Percentiles rank a stretch among this genome's conserved stretches.
These are phyloP conservation scores for Beverwykella pulmonaria DNA, from an alignment of 495 filamentous ascomycete species.

Conservation along the genomic window DNA sequence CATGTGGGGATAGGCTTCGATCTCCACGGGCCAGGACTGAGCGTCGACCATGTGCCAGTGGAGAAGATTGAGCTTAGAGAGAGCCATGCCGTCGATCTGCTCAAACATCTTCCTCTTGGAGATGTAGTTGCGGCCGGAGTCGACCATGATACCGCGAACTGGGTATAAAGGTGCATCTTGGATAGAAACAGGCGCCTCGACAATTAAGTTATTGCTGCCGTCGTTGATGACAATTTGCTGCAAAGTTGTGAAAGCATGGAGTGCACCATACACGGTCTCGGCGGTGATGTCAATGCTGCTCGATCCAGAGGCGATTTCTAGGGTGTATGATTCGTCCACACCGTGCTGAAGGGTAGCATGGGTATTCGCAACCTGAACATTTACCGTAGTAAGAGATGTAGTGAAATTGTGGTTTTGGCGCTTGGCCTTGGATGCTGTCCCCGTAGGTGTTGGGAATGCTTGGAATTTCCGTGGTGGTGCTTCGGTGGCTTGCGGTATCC, in stretches of 20 bases:
- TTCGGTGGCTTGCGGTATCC: conserved; percentile 57
- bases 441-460: conserved; percentile 51
- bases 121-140: conserved; percentile 64
- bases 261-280: conserved; percentile 57
- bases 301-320: conserved; percentile 49
- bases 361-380: conserved; percentile 50
- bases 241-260: conserved; percentile 64
- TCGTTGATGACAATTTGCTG: conserved; percentile 51
- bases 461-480: conserved; percentile 53
- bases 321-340: conserved; percentile 62
- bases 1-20: conserved; percentile 57
- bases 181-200: conserved; percentile 46
- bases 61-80: conserved; percentile 62
- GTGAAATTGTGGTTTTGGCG: conserved; percentile 33
- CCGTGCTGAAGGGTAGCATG: conserved; percentile 55
- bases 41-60: conserved; percentile 62
- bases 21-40: conserved; percentile 55
- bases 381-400: conserved; percentile 39
- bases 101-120: conserved; percentile 55
- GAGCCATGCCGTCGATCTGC: conserved; percentile 57
- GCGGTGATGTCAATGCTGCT: conserved; percentile 51
- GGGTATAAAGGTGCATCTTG: conserved; percentile 53
- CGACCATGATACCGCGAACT: conserved; percentile 57
- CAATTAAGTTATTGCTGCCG: conserved; percentile 46
- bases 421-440: conserved; percentile 43